Evolutionary conservation across 2,329 filamentous ascomycete species (phyloP), one percentile per base, ranked within the genome.

Genomic region (Colletotrichum liaoningense): DNA sequence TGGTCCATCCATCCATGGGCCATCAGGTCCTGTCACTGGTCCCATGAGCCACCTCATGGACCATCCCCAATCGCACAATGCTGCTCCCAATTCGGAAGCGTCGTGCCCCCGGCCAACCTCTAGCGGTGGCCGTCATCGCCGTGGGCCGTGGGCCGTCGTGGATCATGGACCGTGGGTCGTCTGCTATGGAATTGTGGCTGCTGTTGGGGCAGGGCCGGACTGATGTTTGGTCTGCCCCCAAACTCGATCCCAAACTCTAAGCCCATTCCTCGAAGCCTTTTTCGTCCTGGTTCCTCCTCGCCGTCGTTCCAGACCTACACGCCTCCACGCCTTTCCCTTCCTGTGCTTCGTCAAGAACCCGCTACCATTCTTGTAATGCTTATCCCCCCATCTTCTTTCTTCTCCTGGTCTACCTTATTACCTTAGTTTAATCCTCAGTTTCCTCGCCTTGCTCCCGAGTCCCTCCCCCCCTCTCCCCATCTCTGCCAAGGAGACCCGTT

Each of bases 221-320:
- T 42, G 56, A 42, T 59, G 35, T 24, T 42, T 26, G 33, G n/a
- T 52, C 42, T 63, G 26, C 60, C 42, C 62, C 52, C 49, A 49
- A 30, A 62, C 22, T 28, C 30, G 38, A 24, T 26, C 56, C 46
- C 54, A 46, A 60, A 55, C 14, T 67, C 49, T 46, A 54, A 6
- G 59, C 38, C 56, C 56, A 55, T 71, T 55, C 68, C 63, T 35
- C 22, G 38, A 42, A 42, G 38, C 38, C 38, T 19, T 42, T 42
- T 42, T 60, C n/a, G 63, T 55, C 63, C 35, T 71, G 55, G 63
- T 55, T 56, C 42, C 22, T n/a, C 24, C 16, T 63, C 46, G n/a
- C 42, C 28, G n/a, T 38, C 26, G n/a, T 60, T 55, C 46, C 60
- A 54, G 60, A n/a, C 33, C 49, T 38, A 19, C 11, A 12, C n/a